These are phyloP conservation scores for Phytophthora fragariae DNA, from an alignment of 352 stramenopile species.

Conservation along the genomic window DNA sequence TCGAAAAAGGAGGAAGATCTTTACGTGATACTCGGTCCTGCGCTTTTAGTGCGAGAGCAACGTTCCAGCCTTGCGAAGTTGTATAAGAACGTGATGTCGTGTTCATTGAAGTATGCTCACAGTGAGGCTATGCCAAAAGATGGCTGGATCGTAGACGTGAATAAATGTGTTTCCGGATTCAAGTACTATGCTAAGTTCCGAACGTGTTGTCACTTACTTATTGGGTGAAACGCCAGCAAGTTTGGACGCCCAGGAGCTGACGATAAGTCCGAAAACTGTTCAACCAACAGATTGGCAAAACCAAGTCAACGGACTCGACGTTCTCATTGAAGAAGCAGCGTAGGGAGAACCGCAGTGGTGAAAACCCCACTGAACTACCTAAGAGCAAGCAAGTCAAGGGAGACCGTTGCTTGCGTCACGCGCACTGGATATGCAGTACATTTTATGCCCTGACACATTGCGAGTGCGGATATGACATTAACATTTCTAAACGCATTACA, in stretches of 20 bases:
- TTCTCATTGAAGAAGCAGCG: no score
- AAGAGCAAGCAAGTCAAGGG: no score
- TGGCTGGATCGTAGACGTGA: conserved; percentile 8
- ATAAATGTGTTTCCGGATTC: not conserved
- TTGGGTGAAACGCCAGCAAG: conserved; percentile 1
- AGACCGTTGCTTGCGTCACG: no score
- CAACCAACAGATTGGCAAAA: not conserved
- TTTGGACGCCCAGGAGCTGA: not conserved
- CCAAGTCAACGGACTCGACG: not conserved
- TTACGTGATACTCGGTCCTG: not conserved
- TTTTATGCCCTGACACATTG: no score
- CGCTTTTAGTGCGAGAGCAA: not conserved
- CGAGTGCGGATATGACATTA: no score
- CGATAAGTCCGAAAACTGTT: not conserved
- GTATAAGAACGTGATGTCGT: not conserved
- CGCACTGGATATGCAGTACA: no score
- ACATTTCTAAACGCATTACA: no score
- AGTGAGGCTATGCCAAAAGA: not conserved
- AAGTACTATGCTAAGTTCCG: conserved; percentile 17
- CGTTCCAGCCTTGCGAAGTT: not conserved
- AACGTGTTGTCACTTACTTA: conserved; percentile 13
- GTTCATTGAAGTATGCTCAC: not conserved
- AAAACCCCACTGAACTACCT: no score
- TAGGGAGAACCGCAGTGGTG: no score
- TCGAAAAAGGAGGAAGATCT: not conserved